Evolutionary conservation across 2,329 filamentous ascomycete genomes (phyloP).

Genomic region (Trichoderma sp.): DNA sequence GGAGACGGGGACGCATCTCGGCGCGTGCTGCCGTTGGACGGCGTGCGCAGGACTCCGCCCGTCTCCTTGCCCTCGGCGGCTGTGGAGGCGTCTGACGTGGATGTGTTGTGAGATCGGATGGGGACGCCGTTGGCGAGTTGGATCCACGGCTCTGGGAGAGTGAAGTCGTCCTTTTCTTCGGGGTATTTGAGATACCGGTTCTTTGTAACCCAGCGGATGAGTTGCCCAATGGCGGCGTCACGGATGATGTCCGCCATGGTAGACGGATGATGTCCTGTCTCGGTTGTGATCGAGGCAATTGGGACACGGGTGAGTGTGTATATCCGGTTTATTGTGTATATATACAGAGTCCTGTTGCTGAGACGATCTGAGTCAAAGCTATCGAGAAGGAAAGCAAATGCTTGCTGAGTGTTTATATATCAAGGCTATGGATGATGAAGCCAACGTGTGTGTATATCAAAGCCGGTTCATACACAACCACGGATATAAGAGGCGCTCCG

Average conservation of each 20-base stretch:
- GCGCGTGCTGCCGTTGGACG: slow-evolving; percentile 16
- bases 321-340: neutral
- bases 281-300: neutral
- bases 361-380: too few relatives aligned
- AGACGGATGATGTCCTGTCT: neutral
- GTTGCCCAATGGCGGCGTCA: slow-evolving; percentile 57
- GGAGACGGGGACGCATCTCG: neutral
- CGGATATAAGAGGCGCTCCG: neutral
- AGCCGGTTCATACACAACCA: neutral
- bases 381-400: neutral
- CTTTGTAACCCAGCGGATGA: slow-evolving; percentile 52
- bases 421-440: neutral
- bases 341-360: too few relatives aligned
- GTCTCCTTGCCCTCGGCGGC: slow-evolving; percentile 23
- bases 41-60: slow-evolving; percentile 4
- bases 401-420: neutral
- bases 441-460: neutral
- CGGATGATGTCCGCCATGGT: slow-evolving; percentile 40
- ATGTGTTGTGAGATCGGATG: slow-evolving; percentile 21
- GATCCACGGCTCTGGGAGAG: slow-evolving; percentile 43
- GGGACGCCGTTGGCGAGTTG: slow-evolving; percentile 32
- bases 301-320: neutral
- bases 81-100: slow-evolving; percentile 26
- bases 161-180: slow-evolving; percentile 55
- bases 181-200: slow-evolving; percentile 56